Evolutionary conservation across 225 moss, liverwort and hornwort genomes (phyloP).

Genomic region (Climacium dendroides): DNA sequence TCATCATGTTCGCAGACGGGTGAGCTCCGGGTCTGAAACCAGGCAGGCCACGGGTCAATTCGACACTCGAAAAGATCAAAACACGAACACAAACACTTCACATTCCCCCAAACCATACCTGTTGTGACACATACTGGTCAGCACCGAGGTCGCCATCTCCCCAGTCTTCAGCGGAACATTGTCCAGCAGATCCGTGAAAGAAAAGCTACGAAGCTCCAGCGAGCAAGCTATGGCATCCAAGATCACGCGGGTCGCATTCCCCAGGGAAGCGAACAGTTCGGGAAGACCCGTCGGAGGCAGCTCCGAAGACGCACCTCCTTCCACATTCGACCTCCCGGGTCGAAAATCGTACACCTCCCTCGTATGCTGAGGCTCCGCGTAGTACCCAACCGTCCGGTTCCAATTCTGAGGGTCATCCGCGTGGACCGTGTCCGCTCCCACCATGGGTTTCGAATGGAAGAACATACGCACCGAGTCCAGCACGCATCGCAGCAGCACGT

Average conservation of each 20-base stretch:
- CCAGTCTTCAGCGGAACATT: conserved; percentile 76
- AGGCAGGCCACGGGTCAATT: not conserved
- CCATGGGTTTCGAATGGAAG: conserved; percentile 74
- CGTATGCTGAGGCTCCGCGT: conserved; percentile 71
- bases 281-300: conserved; percentile 85
- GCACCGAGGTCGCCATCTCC: conserved; percentile 83
- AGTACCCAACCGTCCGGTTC: conserved; percentile 86
- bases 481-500: conserved; percentile 85
- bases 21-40: conserved; percentile 76
- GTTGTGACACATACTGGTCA: conserved; percentile 61
- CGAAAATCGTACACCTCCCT: conserved; percentile 89
- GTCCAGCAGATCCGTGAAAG: conserved; percentile 84
- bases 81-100: not conserved
- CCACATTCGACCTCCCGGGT: conserved; percentile 62
- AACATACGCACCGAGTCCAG: conserved; percentile 98
- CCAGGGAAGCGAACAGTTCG: conserved; percentile 67
- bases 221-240: conserved; percentile 94
- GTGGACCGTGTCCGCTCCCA: conserved; percentile 66
- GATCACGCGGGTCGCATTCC: conserved; percentile 67
- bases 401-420: conserved; percentile 78
- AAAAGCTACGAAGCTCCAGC: conserved; percentile 81
- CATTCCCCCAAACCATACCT: conserved; percentile 3
- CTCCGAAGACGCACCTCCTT: conserved; percentile 58
- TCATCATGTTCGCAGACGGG: conserved; percentile 35
- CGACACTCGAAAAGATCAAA: not conserved